Percentiles rank a stretch among this genome's conserved stretches.
phyloP scores from a whole-genome alignment of 306 rosid genomes.

The Benincasa hispida region DNA sequence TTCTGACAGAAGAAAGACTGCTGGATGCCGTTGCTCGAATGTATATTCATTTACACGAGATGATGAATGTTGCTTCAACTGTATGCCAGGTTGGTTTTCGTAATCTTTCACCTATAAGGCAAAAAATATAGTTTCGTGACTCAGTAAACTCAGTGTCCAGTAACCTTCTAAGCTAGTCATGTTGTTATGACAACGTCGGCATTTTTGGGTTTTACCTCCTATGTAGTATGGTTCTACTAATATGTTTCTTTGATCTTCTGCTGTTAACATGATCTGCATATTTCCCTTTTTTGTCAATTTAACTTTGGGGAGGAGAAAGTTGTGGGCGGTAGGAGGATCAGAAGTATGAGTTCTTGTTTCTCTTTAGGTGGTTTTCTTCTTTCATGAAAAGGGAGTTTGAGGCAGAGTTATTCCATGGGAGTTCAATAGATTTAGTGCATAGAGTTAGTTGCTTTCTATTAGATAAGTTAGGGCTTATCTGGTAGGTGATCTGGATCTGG shows the following conservation, averaged over 20 bases:
- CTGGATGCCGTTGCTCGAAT: constrained; percentile 36
- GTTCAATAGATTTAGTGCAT: background rate
- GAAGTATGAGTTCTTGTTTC: background rate
- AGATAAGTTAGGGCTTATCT: background rate
- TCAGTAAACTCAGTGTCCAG: background rate
- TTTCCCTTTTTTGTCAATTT: background rate
- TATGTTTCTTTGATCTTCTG: background rate
- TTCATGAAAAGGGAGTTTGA: background rate
- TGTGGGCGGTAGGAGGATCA: background rate
- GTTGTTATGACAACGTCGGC: background rate
- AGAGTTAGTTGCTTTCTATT: background rate
- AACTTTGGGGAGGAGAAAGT: background rate
- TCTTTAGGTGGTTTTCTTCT: background rate
- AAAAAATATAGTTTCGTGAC: background rate
- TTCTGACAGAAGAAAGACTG: constrained; percentile 37
- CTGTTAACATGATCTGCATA: background rate
- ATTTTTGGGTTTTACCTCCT: background rate
- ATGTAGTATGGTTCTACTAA: background rate
- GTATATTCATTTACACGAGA: constrained; percentile 47
- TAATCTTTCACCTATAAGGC: background rate
- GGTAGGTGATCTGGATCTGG: background rate
- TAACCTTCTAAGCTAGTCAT: background rate
- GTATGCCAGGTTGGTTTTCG: constrained; percentile 48
- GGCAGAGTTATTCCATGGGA: background rate
- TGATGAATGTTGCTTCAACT: constrained; percentile 47